phyloP scores from a whole-genome alignment of 2,329 filamentous ascomycete species.

The Colletotrichum orchidophilum region DNA sequence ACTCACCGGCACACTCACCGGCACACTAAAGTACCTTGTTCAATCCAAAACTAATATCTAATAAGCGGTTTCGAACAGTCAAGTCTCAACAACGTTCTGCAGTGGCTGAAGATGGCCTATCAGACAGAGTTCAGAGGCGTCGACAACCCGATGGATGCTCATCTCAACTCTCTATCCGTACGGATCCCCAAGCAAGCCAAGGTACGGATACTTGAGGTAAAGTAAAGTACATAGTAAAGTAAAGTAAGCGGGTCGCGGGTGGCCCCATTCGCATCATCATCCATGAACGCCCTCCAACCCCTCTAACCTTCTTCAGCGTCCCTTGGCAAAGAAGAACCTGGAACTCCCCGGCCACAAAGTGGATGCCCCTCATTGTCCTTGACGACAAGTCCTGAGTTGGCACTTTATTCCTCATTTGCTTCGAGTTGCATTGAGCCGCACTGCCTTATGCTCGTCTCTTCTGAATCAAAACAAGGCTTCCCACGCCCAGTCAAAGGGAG shows the following conservation, averaged over 20 bases:
- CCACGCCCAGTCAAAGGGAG: background rate
- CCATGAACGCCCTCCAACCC: background rate
- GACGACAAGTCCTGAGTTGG: constrained; percentile 12
- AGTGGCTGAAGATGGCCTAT: background rate
- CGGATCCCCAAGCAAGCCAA: background rate
- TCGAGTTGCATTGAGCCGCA: constrained; percentile 1
- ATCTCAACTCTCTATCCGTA: background rate
- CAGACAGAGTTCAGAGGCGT: background rate
- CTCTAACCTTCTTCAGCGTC: constrained; percentile 2
- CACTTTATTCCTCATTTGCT: constrained; percentile 15
- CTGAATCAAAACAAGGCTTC: constrained; percentile 22
- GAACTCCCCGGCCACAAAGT: constrained; percentile 14
- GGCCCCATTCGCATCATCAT: constrained; percentile 5
- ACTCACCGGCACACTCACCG: background rate
- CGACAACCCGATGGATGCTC: background rate
- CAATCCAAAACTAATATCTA: background rate
- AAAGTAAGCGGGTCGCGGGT: constrained; percentile 5
- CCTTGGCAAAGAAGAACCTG: constrained; percentile 8
- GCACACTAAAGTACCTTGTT: background rate
- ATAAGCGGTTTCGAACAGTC: background rate
- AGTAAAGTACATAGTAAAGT: background rate
- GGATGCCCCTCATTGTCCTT: constrained; percentile 15
- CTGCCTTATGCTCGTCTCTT: background rate
- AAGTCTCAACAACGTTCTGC: background rate
- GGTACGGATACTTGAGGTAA: no score